Evolutionary conservation across 164 flowering plant species (phyloP).

Genomic region (Kingdonia uniflora): DNA sequence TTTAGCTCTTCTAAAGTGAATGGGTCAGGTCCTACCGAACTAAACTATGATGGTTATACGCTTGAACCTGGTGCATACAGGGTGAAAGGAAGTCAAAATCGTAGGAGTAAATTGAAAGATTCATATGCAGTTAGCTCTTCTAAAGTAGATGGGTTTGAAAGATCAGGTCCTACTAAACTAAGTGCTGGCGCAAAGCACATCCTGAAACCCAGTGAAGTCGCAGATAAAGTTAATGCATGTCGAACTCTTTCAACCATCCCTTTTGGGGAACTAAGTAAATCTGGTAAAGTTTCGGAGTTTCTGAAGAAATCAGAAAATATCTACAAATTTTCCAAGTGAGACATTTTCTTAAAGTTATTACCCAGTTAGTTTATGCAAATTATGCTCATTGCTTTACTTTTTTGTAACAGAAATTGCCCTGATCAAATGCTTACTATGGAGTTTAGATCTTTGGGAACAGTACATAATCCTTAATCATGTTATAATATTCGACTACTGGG

Average conservation of each 20-base stretch:
- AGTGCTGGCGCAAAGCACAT: conserved; percentile 58
- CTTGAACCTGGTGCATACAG: conserved; percentile 13
- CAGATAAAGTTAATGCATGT: conserved; percentile 24
- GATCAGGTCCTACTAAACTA: conserved; percentile 43
- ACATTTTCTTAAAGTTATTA: too few species aligned
- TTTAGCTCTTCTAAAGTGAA: too few species aligned
- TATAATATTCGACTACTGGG: too few species aligned
- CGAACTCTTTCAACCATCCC: conserved; percentile 33
- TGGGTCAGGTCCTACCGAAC: too few species aligned
- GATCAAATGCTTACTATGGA: too few species aligned
- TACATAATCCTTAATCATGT: too few species aligned
- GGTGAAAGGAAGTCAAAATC: conserved; percentile 11
- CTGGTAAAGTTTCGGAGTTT: conserved; percentile 19
- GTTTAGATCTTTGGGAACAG: too few species aligned
- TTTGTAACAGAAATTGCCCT: too few species aligned
- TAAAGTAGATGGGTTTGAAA: conserved; percentile 15
- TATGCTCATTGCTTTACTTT: too few species aligned
- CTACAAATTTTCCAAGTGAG: conserved; percentile 27
- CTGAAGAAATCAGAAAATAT: conserved; percentile 31
- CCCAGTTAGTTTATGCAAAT: too few species aligned
- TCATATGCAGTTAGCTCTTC: conserved; percentile 11
- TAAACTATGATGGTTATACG: too few species aligned
- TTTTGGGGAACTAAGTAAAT: conserved; percentile 16
- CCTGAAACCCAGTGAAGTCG: conserved; percentile 33
- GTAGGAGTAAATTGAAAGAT: conserved; percentile 3